These are phyloP conservation scores for Phialemoniopsis sp. DNA, from an alignment of 2,329 filamentous ascomycete genomes.

Conservation along the genomic window DNA sequence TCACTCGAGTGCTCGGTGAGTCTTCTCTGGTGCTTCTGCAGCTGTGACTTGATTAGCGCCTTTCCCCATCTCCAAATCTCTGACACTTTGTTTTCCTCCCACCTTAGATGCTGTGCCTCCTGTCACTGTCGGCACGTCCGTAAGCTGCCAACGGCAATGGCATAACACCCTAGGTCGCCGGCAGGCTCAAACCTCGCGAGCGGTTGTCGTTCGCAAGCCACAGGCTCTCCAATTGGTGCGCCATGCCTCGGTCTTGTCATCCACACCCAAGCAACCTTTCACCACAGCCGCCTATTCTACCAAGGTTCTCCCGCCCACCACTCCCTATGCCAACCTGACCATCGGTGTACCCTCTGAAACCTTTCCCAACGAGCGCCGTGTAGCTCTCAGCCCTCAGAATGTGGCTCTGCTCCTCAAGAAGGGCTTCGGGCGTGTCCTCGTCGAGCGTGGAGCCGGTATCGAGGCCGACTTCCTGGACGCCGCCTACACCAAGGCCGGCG, in stretches of 20 bases:
- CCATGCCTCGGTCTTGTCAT: constrained; percentile 29
- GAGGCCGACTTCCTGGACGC: constrained; percentile 74
- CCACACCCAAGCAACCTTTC: constrained; percentile 13
- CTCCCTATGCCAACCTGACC: constrained; percentile 67
- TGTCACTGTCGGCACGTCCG: not conserved
- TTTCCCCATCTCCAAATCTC: not conserved
- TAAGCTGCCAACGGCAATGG: constrained; percentile 27
- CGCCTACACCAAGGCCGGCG: constrained; percentile 74
- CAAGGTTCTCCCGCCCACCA: constrained; percentile 35
- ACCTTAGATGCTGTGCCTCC: constrained; percentile 4
- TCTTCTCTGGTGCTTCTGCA: not conserved
- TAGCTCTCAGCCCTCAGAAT: constrained; percentile 82
- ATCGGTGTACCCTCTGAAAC: constrained; percentile 78
- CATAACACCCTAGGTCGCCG: constrained; percentile 24
- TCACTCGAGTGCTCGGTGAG: constrained; percentile 11
- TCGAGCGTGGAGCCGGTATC: constrained; percentile 77
- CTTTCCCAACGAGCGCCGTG: constrained; percentile 74
- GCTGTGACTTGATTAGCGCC: not conserved
- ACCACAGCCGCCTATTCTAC: constrained; percentile 30
- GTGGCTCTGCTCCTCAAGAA: constrained; percentile 80
- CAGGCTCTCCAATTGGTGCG: constrained; percentile 32
- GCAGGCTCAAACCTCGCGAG: constrained; percentile 10
- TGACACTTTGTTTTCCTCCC: not conserved
- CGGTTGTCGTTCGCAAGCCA: constrained; percentile 15
- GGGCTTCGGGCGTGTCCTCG: constrained; percentile 71